Evolutionary conservation across 176 grass and related monocot species (phyloP).

Genomic region (Puccinellia tenuiflora): DNA sequence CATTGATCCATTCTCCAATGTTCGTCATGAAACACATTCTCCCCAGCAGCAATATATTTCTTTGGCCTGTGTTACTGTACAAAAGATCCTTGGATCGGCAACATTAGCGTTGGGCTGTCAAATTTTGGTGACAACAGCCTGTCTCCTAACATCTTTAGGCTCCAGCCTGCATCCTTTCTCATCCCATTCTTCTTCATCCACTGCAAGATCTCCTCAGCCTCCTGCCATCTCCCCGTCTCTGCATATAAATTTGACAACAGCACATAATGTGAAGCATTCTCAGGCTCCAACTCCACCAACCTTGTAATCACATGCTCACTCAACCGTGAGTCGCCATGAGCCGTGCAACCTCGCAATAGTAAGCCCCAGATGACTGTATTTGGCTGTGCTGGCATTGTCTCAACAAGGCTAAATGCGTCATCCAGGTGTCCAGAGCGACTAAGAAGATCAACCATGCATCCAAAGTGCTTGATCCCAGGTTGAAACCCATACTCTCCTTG

Average conservation of each 20-base stretch:
- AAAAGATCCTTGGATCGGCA: constrained; percentile 8
- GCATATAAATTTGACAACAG: constrained; percentile 58
- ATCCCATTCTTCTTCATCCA: constrained; percentile 46
- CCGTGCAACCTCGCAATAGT: constrained; percentile 49
- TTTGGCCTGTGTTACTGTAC: not conserved
- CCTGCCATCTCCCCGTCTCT: constrained; percentile 60
- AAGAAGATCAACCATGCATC: constrained; percentile 71
- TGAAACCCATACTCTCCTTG: constrained; percentile 57
- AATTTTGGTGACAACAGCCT: not conserved
- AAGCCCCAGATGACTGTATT: constrained; percentile 65
- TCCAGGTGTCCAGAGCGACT: constrained; percentile 49
- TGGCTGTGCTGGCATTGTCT: constrained; percentile 55
- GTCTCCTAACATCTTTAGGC: constrained; percentile 38
- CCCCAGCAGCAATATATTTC: not conserved
- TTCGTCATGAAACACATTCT: constrained; percentile 21
- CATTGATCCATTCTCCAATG: not conserved
- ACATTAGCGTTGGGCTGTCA: not conserved
- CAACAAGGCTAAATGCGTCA: constrained; percentile 37
- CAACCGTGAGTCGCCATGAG: constrained; percentile 29
- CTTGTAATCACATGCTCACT: constrained; percentile 43
- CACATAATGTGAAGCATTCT: constrained; percentile 61
- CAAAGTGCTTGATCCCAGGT: constrained; percentile 67
- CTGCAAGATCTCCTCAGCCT: constrained; percentile 49
- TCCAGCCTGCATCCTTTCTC: constrained; percentile 68
- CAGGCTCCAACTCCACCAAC: constrained; percentile 66